These are phyloP conservation scores for Achaetomiella virescens DNA, from an alignment of 495 filamentous ascomycete species.

Conservation along the genomic window DNA sequence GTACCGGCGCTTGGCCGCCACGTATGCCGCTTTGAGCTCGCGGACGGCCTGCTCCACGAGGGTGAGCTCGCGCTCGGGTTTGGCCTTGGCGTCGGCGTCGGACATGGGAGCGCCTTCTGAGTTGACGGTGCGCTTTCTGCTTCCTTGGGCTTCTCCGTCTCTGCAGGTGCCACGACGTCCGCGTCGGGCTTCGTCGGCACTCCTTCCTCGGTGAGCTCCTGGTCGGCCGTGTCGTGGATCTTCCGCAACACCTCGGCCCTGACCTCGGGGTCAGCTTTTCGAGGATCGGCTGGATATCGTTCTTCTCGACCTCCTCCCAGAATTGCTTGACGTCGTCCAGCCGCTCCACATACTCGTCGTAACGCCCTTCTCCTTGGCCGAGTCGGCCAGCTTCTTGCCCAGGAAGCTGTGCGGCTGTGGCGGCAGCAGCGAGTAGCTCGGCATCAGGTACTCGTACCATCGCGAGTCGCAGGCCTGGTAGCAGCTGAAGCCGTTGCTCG, in stretches of 20 bases:
- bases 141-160: conserved; percentile 3
- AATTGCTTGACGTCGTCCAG: conserved; percentile 73
- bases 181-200: conserved; percentile 3
- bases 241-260: conserved; percentile 38
- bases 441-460: conserved; percentile 94
- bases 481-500: conserved; percentile 78
- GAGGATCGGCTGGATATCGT: conserved; percentile 68
- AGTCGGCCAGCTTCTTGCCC: conserved; percentile 67
- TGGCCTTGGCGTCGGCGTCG: conserved; percentile 1
- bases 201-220: conserved; percentile 23
- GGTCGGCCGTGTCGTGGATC: conserved; percentile 31
- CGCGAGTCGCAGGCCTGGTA: conserved; percentile 90
- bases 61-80: conserved; percentile 25
- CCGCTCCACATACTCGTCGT: conserved; percentile 58
- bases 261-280: conserved; percentile 38
- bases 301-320: conserved; percentile 74
- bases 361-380: conserved; percentile 64
- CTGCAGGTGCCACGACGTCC: conserved; percentile 2
- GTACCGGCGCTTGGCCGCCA: conserved; percentile 71
- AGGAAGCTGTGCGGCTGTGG: conserved; percentile 83
- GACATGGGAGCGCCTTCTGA: background rate
- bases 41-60: conserved; percentile 61
- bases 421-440: conserved; percentile 81
- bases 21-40: conserved; percentile 68
- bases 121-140: background rate